phyloP scores from a whole-genome alignment of 2,329 filamentous ascomycete species.

The Gremmenia infestans region DNA sequence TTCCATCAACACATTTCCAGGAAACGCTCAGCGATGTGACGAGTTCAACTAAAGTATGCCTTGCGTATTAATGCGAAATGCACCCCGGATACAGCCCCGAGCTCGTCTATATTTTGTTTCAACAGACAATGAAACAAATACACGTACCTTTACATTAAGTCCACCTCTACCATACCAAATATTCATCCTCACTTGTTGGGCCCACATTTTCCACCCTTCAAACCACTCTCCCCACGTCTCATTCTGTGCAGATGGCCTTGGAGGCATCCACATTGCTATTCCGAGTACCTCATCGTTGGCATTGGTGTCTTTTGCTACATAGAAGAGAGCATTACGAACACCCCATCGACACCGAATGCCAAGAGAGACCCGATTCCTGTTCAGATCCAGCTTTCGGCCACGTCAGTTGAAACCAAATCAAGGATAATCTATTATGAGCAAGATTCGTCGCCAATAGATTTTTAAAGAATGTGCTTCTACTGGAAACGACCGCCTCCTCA shows the following conservation, averaged over 20 bases:
- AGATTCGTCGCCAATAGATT: no score
- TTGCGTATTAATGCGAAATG: background rate
- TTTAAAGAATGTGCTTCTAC: background rate
- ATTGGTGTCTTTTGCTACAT: slow-evolving; percentile 58
- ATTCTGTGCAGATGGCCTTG: slow-evolving; percentile 42
- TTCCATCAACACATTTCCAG: no score
- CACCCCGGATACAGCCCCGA: background rate
- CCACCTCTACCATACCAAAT: slow-evolving; percentile 64
- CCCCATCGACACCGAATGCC: slow-evolving; percentile 65
- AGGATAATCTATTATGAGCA: background rate
- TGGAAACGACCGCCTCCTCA: background rate
- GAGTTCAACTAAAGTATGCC: background rate
- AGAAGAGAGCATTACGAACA: slow-evolving; percentile 63
- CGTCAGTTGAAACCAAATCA: slow-evolving; percentile 5
- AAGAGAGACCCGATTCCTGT: slow-evolving; percentile 22
- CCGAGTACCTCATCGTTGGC: slow-evolving; percentile 53
- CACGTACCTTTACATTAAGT: slow-evolving; percentile 51
- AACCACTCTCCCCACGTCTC: slow-evolving; percentile 58
- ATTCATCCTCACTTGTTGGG: slow-evolving; percentile 63
- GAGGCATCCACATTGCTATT: slow-evolving; percentile 68
- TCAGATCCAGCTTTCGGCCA: slow-evolving; percentile 7
- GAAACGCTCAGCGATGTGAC: background rate
- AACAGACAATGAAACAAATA: slow-evolving; percentile 10
- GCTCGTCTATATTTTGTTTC: background rate
- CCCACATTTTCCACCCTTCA: slow-evolving; percentile 61